Evolutionary conservation across 1,139 yeast genomes (phyloP), one percentile per base, ranked within the genome.

Genomic region (Magnusiomyces tetraspermus): DNA sequence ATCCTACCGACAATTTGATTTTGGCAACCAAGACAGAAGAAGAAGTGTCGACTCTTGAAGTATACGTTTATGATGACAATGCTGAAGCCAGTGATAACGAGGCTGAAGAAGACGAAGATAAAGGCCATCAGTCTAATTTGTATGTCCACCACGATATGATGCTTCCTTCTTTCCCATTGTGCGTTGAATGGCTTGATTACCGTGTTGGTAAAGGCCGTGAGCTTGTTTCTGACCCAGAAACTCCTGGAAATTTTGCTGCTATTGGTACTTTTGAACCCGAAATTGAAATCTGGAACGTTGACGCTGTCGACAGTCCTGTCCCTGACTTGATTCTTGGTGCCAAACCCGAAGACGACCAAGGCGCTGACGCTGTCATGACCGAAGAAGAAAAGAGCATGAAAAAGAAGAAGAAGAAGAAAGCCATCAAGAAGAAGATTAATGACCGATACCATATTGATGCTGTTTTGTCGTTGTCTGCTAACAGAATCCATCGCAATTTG

Each of bases 251-350:
- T 67, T 88, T 86, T 69, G 97, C 95, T 1, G 98, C 98, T 15
- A 76, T 92, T 58, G 97, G 98, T 66, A 87, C 98, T 1, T 90
- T 92, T 68, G 98, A 92, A 63, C 98, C 98, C 41, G 95, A 86
- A 65, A 92, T 92, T 68, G 99, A 92, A 70, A 77, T 92, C 57
- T 94, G 98, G 98, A 88, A 92, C 70, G 75, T 92, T 63, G 98
- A 92, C 68, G 83, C 84, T 58, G 77, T 90, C 45, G 97, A 94
- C 65, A 87, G 88, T 64, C 94, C 96, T 28, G 92, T 87, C 76
- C 99, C 99, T 19, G 96, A 89, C 64, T 76, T 86, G 62, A 88
- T 94, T 55, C 76, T 92, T 57, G 98, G 98, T 49, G 95, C 86
- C 65, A 81, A 83, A 31, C 76, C 74, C 46, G 75, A 75, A 43